These are phyloP conservation scores for Aspergillus steynii DNA, from an alignment of 495 filamentous ascomycete genomes.

Conservation along the genomic window DNA sequence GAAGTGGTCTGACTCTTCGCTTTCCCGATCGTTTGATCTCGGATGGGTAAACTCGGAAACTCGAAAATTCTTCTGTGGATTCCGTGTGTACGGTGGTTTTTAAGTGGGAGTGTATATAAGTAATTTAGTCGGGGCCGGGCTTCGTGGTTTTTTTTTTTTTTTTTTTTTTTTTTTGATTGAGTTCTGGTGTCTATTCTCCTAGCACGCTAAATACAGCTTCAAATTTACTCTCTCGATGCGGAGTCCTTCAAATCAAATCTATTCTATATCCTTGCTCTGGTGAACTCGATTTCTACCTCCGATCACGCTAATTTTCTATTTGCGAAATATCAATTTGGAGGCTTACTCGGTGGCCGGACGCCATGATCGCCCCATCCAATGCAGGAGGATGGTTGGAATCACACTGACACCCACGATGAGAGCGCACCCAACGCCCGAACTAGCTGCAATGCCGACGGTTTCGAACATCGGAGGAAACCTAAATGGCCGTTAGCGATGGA, in stretches of 20 bases:
- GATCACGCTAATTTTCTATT: neutral
- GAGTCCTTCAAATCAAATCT: neutral
- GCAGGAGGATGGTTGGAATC: conserved; percentile 44
- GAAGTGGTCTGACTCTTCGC: conserved; percentile 4
- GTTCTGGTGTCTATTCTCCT: no score
- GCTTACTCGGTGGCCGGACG: conserved; percentile 16
- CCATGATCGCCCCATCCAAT: conserved; percentile 34
- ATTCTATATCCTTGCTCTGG: neutral
- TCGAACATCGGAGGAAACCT: conserved; percentile 56
- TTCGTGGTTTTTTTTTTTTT: neutral
- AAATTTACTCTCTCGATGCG: no score
- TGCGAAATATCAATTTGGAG: neutral
- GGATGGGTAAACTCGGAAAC: neutral
- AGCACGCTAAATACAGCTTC: no score
- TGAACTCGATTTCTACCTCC: neutral
- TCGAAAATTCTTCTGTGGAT: neutral
- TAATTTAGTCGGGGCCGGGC: no score
- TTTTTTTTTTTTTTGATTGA: neutral
- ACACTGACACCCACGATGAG: conserved; percentile 47
- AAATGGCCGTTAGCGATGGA: conserved; percentile 13
- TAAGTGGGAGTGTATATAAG: conserved; percentile 1
- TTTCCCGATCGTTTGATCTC: conserved; percentile 5
- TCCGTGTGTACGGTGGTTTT: neutral
- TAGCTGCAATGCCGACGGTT: conserved; percentile 40
- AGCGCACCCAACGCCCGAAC: conserved; percentile 42